Base-by-base conservation (phyloP, 257 asterid species). In the Jacaranda copaia region DNA sequence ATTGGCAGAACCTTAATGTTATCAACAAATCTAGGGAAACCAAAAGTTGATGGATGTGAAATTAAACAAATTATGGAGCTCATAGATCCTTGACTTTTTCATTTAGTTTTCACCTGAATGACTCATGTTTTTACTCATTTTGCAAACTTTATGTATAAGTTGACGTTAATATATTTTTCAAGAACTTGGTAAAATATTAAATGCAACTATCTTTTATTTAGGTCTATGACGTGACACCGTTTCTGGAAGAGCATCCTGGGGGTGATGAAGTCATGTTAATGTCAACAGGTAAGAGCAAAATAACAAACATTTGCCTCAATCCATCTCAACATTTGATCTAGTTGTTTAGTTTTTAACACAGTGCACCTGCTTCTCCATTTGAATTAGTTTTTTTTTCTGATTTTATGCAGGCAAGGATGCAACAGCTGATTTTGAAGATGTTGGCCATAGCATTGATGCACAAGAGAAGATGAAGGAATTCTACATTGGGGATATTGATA, bases 161-260 rank as follows among this genome's bases (percentile, higher is more conserved):
- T 9, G 65, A n/a, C 65, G 3, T 56, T 56, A 4, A 56, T 10
- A 56, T 7, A 16, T 16, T 56, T 16, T 8, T 0, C 2, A 16
- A 56, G 36, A 8, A 53, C 0, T 19, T 18, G 4, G 62, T 59
- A 10, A 20, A 11, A 25, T 2, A 7, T 59, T 25, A 9, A 10
- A 32, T 19, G 3, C 32, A 2, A 25, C 32, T 59, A n/a, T 39
- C 12, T 48, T 56, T 11, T 43, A 55, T 12, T 57, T 61, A 16
- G 96, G 96, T 88, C 48, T 91, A 89, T 36, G 82, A 91, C n/a
- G 89, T 91, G 57, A 68, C 92, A 0, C 68, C 85, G 12, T 91
- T 85, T 83, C 77, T 89, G 19, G 91, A 85, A 55, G 96, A 91
- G 66, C 97, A 91, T 80, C 97, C 96, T 0, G 97, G 97, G 6